phyloP scores from a whole-genome alignment of 495 filamentous ascomycete genomes.

The Aspergillus hancockii region DNA sequence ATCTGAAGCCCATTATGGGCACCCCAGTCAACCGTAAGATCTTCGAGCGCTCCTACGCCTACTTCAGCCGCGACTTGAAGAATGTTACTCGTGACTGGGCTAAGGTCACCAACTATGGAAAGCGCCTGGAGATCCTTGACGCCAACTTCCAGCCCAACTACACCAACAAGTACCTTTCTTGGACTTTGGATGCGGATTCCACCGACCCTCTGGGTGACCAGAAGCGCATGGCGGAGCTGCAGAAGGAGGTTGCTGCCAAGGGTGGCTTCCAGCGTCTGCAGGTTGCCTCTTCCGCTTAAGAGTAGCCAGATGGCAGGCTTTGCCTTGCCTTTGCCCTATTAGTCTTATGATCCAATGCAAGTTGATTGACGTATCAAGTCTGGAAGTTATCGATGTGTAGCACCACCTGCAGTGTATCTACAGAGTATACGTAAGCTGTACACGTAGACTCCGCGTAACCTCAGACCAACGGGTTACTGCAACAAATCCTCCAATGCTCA shows the following conservation, averaged over 20 bases:
- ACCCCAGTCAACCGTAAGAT: slow-evolving; percentile 68
- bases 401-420: background rate
- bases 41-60: slow-evolving; percentile 69
- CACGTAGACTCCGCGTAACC: background rate
- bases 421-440: background rate
- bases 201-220: slow-evolving; percentile 64
- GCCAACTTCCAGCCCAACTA: slow-evolving; percentile 63
- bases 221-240: slow-evolving; percentile 63
- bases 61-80: slow-evolving; percentile 71
- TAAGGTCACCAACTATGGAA: slow-evolving; percentile 70
- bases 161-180: slow-evolving; percentile 63
- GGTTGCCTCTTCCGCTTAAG: slow-evolving; percentile 34
- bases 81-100: slow-evolving; percentile 68
- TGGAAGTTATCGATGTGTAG: background rate
- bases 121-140: slow-evolving; percentile 61
- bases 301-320: background rate
- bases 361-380: background rate
- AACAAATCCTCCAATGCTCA: no score
- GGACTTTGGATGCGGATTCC: slow-evolving; percentile 61
- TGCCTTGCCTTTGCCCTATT: no score
- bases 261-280: slow-evolving; percentile 48
- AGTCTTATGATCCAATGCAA: background rate
- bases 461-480: background rate
- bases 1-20: slow-evolving; percentile 68
- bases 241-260: slow-evolving; percentile 54